Evolutionary conservation across 495 filamentous ascomycete species (phyloP).

Genomic region (Trichoderma orchidacearum): DNA sequence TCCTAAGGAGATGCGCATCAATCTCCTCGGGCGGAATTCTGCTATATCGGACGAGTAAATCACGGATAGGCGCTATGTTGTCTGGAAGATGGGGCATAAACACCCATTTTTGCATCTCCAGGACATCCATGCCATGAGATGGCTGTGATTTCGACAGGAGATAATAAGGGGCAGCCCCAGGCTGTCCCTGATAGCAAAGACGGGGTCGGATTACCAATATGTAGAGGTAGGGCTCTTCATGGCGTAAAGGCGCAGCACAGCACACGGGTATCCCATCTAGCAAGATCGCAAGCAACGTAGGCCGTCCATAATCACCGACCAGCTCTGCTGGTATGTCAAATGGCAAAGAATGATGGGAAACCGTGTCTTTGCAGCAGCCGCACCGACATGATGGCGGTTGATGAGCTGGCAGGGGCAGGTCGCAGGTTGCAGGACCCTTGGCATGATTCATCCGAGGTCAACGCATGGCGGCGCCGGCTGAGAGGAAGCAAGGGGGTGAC

Average conservation of each 20-base stretch:
- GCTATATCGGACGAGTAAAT: conserved; percentile 32
- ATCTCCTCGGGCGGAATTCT: conserved; percentile 27
- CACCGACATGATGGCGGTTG: not conserved
- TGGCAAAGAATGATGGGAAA: not conserved
- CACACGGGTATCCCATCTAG: not conserved
- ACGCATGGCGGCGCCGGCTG: not conserved
- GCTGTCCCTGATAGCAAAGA: not conserved
- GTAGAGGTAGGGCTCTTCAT: not conserved
- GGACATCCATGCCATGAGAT: not conserved
- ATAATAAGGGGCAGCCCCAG: not conserved
- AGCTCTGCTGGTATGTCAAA: not conserved
- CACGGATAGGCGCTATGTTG: conserved; percentile 14
- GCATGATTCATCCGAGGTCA: not conserved
- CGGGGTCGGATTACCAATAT: not conserved
- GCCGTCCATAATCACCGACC: not conserved
- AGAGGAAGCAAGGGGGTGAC: not conserved
- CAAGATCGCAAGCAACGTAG: not conserved
- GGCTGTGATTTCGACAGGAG: not conserved
- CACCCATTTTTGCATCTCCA: not conserved
- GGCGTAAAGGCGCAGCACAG: not conserved
- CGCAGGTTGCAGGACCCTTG: too few species aligned
- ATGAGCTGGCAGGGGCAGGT: not conserved
- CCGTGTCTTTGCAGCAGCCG: not conserved
- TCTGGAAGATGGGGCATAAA: conserved; percentile 11
- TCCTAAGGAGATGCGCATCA: conserved; percentile 29